These are phyloP conservation scores for Kalmusia sp. DNA, from an alignment of 2,329 filamentous ascomycete genomes.

Conservation along the genomic window DNA sequence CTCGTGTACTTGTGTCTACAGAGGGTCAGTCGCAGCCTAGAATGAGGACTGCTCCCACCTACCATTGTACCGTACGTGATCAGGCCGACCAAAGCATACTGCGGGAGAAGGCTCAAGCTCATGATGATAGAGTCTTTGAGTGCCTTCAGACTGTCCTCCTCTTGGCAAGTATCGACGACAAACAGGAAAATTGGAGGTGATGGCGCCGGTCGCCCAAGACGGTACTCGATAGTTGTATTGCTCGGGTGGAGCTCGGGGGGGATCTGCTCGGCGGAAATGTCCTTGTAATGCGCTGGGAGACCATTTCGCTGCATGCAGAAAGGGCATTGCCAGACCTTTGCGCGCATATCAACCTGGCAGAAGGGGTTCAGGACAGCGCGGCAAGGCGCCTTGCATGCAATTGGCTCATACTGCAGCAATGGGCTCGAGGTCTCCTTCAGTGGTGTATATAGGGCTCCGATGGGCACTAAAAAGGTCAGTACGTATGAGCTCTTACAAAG, in stretches of 20 bases:
- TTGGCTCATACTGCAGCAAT: conserved; percentile 91
- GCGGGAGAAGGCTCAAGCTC: conserved; percentile 81
- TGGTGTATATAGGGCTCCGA: conserved; percentile 93
- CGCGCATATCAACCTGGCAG: conserved; percentile 86
- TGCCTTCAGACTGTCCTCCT: conserved; percentile 82
- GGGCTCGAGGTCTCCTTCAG: conserved; percentile 93
- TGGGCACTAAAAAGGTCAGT: conserved; percentile 68
- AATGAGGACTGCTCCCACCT: conserved; percentile 23
- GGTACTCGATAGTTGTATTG: conserved; percentile 91
- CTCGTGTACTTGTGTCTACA: conserved; percentile 90
- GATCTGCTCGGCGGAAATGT: conserved; percentile 83
- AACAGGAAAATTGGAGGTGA: conserved; percentile 86
- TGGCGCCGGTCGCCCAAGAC: conserved; percentile 80
- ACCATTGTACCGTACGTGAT: conserved; percentile 95
- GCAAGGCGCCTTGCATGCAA: conserved; percentile 95
- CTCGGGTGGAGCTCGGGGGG: conserved; percentile 81
- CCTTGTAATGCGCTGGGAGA: conserved; percentile 86
- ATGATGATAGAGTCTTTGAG: conserved; percentile 87
- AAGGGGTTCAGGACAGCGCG: conserved; percentile 96
- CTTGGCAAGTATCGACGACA: conserved; percentile 87
- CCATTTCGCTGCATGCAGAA: conserved; percentile 86
- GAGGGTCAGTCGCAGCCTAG: conserved; percentile 21
- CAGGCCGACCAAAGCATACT: conserved; percentile 81
- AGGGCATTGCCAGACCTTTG: conserved; percentile 86
- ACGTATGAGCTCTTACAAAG: neutral